phyloP scores from a whole-genome alignment of 2,329 filamentous ascomycete species.

The Cucurbitaria berberidis region DNA sequence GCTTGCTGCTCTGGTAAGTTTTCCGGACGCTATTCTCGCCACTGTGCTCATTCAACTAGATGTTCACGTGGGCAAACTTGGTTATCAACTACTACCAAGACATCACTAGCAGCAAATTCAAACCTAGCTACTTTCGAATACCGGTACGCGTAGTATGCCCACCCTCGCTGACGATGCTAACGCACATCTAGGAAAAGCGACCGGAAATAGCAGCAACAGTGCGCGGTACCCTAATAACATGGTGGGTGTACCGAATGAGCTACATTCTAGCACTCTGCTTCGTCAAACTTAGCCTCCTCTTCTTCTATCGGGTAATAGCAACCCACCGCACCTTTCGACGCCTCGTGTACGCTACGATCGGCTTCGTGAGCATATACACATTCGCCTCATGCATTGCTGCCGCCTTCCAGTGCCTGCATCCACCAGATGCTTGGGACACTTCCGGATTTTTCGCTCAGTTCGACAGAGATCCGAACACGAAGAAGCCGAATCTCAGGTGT shows the following conservation, averaged over 20 bases:
- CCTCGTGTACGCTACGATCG: conserved; percentile 36
- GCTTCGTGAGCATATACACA: conserved; percentile 40
- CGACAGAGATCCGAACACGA: conserved; percentile 26
- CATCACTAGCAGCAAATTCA: conserved; percentile 31
- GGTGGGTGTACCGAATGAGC: conserved; percentile 44
- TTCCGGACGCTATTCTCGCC: neutral
- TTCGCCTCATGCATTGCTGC: conserved; percentile 35
- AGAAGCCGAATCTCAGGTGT: conserved; percentile 33
- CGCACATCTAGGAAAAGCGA: conserved; percentile 32
- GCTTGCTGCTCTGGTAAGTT: conserved; percentile 39
- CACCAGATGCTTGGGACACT: conserved; percentile 36
- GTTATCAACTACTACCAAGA: conserved; percentile 47
- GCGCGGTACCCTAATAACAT: conserved; percentile 39
- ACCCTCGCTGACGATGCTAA: conserved; percentile 10
- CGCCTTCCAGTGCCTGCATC: conserved; percentile 43
- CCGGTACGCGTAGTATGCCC: conserved; percentile 27
- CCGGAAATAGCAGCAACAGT: conserved; percentile 30
- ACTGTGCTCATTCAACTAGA: conserved; percentile 26
- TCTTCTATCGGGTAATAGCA: conserved; percentile 47
- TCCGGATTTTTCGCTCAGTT: conserved; percentile 41
- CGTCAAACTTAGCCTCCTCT: conserved; percentile 42
- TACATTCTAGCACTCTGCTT: conserved; percentile 41
- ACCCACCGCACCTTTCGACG: conserved; percentile 40
- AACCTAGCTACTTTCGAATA: conserved; percentile 30
- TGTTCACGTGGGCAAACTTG: conserved; percentile 46